phyloP scores from a whole-genome alignment of 176 grass and related monocot genomes.

The Carex myosuroides region DNA sequence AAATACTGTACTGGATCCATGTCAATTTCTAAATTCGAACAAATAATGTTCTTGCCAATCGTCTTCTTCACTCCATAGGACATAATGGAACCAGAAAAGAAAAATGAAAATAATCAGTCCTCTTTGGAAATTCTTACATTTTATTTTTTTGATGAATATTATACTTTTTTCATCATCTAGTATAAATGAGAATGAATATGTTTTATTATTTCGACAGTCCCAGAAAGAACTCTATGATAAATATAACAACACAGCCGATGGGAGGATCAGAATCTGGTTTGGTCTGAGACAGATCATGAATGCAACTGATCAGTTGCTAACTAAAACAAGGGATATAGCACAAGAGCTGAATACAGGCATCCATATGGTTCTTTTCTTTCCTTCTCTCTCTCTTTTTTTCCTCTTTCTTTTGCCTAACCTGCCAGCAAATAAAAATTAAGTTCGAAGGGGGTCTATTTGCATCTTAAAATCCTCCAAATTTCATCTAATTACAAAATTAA shows the following conservation, averaged over 20 bases:
- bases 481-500: not conserved
- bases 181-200: not conserved
- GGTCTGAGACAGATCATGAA: slow-evolving; percentile 98
- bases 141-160: not conserved
- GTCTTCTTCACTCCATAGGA: not conserved
- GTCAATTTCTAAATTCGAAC: not conserved
- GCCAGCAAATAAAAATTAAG: not conserved
- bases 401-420: not conserved
- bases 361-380: slow-evolving; percentile 63
- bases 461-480: not conserved
- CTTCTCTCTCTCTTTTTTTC: not conserved
- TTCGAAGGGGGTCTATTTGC: not conserved
- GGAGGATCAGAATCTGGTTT: slow-evolving; percentile 90
- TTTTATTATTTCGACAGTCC: slow-evolving; percentile 36
- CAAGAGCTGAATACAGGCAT: slow-evolving; percentile 85
- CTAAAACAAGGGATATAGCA: slow-evolving; percentile 79
- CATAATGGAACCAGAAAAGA: too few relatives aligned
- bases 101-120: too few relatives aligned
- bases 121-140: not conserved
- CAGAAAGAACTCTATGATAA: slow-evolving; percentile 77
- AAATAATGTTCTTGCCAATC: not conserved
- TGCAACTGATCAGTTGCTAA: slow-evolving; percentile 59
- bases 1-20: not conserved
- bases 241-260: slow-evolving; percentile 82
- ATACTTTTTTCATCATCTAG: not conserved